Evolutionary conservation across 306 rosid genomes (phyloP).

Genomic region (Dryas octopetala): DNA sequence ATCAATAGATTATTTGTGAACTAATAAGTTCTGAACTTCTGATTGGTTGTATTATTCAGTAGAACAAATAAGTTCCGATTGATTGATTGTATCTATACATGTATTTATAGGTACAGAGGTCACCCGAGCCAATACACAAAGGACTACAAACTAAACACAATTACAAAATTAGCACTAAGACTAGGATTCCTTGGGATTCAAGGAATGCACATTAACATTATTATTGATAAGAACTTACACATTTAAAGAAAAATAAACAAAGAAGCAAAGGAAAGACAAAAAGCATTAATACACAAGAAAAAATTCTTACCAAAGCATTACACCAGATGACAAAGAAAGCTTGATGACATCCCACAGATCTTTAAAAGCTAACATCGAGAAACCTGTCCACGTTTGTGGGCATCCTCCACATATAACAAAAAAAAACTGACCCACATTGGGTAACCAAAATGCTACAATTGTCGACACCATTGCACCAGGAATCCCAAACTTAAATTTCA

Average conservation of each 20-base stretch:
- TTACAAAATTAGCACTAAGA: no score
- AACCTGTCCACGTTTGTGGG: constrained; percentile 64
- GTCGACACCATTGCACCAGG: constrained; percentile 56
- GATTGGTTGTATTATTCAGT: no score
- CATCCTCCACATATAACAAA: constrained; percentile 43
- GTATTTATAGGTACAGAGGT: no score
- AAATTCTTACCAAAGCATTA: constrained; percentile 53
- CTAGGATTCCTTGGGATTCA: no score
- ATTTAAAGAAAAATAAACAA: background rate
- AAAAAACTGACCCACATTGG: constrained; percentile 52
- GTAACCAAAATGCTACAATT: constrained; percentile 49
- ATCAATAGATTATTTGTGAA: background rate
- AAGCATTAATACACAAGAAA: background rate
- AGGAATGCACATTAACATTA: no score
- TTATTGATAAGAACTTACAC: no score
- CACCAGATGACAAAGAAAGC: constrained; percentile 66
- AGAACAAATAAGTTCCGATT: no score
- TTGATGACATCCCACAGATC: constrained; percentile 60
- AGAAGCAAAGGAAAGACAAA: background rate
- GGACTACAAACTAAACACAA: no score
- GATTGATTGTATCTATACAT: no score
- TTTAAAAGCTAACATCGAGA: constrained; percentile 53
- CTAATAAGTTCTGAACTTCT: no score
- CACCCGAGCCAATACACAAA: no score
- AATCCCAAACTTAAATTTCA: constrained; percentile 49